These are phyloP conservation scores for Prototheca cutis DNA, from an alignment of 163 green algal species.

Conservation along the genomic window DNA sequence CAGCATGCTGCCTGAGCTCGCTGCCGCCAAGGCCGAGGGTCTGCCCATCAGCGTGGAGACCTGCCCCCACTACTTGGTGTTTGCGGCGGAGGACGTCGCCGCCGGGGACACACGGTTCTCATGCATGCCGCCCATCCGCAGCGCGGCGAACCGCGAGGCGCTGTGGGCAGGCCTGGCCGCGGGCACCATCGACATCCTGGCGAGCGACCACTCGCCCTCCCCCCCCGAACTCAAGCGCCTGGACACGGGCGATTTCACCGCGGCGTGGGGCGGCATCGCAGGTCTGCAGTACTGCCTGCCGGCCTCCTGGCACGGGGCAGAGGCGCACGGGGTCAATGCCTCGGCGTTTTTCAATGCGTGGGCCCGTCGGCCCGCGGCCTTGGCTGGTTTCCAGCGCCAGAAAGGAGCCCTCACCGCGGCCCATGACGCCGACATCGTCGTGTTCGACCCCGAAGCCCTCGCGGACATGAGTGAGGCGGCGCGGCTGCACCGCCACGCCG, in stretches of 20 bases:
- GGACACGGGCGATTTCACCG: slow-evolving; percentile 75
- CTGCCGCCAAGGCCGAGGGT: slow-evolving; percentile 29
- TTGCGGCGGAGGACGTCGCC: slow-evolving; percentile 58
- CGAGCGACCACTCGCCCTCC: slow-evolving; percentile 81
- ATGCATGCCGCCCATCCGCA: slow-evolving; percentile 69
- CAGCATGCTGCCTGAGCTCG: slow-evolving; percentile 20
- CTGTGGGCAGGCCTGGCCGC: slow-evolving; percentile 37
- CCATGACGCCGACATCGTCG: slow-evolving; percentile 79
- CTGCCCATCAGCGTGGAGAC: slow-evolving; percentile 81
- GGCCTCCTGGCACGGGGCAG: slow-evolving; percentile 26
- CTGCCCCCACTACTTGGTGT: slow-evolving; percentile 87
- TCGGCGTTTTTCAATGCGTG: slow-evolving; percentile 26
- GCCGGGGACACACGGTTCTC: slow-evolving; percentile 67
- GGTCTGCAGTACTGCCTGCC: slow-evolving; percentile 82
- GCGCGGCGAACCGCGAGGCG: slow-evolving; percentile 42
- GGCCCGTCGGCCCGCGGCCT: slow-evolving; percentile 44
- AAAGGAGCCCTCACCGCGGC: slow-evolving; percentile 62
- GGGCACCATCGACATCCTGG: slow-evolving; percentile 63
- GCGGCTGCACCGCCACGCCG: slow-evolving; percentile 25
- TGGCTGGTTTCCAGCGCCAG: slow-evolving; percentile 35
- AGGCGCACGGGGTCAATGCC: slow-evolving; percentile 7
- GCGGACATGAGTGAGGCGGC: slow-evolving; percentile 45
- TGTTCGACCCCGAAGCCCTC: slow-evolving; percentile 59
- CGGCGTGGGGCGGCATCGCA: slow-evolving; percentile 88
- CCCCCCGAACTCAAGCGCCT: slow-evolving; percentile 64